Evolutionary conservation across 495 filamentous ascomycete genomes (phyloP).

Genomic region (Evernia prunastri): DNA sequence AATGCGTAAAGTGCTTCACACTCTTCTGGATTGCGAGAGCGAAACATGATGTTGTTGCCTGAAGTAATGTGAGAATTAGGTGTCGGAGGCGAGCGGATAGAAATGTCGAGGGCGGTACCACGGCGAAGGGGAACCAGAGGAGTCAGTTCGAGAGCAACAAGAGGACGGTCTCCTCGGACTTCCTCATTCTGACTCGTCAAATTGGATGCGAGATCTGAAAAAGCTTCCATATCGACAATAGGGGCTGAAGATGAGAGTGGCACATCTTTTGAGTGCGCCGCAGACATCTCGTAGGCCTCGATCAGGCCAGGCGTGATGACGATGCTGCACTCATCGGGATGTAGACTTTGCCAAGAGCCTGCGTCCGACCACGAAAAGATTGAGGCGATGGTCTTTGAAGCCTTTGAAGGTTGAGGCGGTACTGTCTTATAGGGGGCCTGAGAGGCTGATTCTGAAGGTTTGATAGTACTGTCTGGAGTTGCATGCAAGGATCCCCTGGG

Average conservation of each 20-base stretch:
- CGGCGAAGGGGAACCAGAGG: slow-evolving; percentile 81
- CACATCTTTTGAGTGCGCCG: slow-evolving; percentile 36
- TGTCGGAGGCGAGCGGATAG: slow-evolving; percentile 76
- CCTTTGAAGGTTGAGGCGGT: slow-evolving; percentile 48
- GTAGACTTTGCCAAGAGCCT: slow-evolving; percentile 73
- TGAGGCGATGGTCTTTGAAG: slow-evolving; percentile 61
- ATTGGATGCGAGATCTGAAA: slow-evolving; percentile 30
- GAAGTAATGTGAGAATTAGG: slow-evolving; percentile 62
- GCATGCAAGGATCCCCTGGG: slow-evolving; percentile 39
- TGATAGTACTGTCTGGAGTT: slow-evolving; percentile 48
- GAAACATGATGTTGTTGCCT: slow-evolving; percentile 77
- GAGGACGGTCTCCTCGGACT: slow-evolving; percentile 45
- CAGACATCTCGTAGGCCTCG: slow-evolving; percentile 66
- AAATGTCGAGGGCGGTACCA: slow-evolving; percentile 87
- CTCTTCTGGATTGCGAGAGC: slow-evolving; percentile 68
- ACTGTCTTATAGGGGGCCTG: slow-evolving; percentile 57
- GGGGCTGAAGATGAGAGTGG: slow-evolving; percentile 23
- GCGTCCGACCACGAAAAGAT: slow-evolving; percentile 82
- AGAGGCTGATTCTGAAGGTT: slow-evolving; percentile 71
- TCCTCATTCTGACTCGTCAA: slow-evolving; percentile 36
- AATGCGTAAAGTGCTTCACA: slow-evolving; percentile 74
- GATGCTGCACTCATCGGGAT: slow-evolving; percentile 70
- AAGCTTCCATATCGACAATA: slow-evolving; percentile 19
- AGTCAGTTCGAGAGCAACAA: slow-evolving; percentile 77
- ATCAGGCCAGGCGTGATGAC: slow-evolving; percentile 77